Evolutionary conservation across 1,284 basidiomycete genomes (phyloP).

Genomic region (Psilocybe mexicana): DNA sequence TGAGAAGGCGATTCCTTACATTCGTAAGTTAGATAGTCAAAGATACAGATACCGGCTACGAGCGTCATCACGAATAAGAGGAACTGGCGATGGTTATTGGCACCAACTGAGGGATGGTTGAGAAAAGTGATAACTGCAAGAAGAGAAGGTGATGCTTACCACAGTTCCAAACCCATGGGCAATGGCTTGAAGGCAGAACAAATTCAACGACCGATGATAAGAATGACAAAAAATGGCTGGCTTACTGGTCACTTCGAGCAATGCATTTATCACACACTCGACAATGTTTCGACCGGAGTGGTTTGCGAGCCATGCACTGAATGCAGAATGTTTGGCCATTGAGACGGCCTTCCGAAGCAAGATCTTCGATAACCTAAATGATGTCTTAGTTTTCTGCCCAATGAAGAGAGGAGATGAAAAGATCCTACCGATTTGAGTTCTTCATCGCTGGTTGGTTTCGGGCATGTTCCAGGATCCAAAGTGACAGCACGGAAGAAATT

Average conservation of each 20-base stretch:
- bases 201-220: constrained; percentile 4
- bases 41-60: constrained; percentile 77
- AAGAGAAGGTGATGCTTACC: constrained; percentile 48
- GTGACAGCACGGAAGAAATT: constrained; percentile 91
- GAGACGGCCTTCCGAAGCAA: constrained; percentile 83
- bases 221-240: constrained; percentile 12
- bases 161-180: constrained; percentile 99
- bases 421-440: constrained; percentile 79
- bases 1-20: constrained; percentile 53
- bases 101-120: constrained; percentile 64
- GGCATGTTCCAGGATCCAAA: constrained; percentile 90
- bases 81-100: constrained; percentile 94
- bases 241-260: constrained; percentile 89
- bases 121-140: neutral
- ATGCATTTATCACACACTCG: constrained; percentile 90
- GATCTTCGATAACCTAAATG: constrained; percentile 79
- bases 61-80: constrained; percentile 86
- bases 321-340: constrained; percentile 98
- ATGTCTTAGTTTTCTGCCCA: neutral
- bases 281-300: constrained; percentile 95
- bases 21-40: constrained; percentile 80
- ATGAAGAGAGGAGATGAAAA: neutral
- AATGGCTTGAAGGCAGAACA: constrained; percentile 61
- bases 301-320: constrained; percentile 91
- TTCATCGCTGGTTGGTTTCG: constrained; percentile 74